Evolutionary conservation across 1,284 basidiomycete species (phyloP), one percentile per base, ranked within the genome.

Genomic region (Ceratobasidium sp.): DNA sequence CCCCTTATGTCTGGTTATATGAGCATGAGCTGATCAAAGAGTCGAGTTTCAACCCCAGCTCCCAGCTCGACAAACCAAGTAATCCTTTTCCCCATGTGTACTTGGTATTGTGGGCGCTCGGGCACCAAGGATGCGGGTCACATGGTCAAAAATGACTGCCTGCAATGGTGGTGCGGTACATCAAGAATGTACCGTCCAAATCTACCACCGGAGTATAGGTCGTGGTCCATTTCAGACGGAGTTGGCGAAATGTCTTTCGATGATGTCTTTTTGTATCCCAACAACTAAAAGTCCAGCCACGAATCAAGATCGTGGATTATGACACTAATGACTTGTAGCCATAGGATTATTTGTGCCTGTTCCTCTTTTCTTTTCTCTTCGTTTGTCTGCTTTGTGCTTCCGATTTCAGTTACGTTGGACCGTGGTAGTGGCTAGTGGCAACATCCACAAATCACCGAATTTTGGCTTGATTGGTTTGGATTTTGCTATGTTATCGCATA

Each of bases 241-340:
- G 14, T 67, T n/a, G 62, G 62, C 11, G 62, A 67, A 11, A 36
- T 67, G 41, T 67, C 62, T 8, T 67, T 67, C 42, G 62, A 67
- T n/a, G 62, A 67, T 14, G 62, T 67, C 11, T 67, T 67, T 42
- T 29, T 67, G n/a, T 56, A 67, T 19, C 49, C 21, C 39, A 54
- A 33, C 25, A 6, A 66, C 16, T 23, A 53, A 21, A 39, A 52
- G 44, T 42, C n/a, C 41, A n/a, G 42, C 29, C 41, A 36, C 44
- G 1, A 19, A 67, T 36, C 39, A 21, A 21, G 23, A 50, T 7
- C 21, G 47, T 50, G n/a, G 5, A 7, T 46, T 6, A 14, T n/a
- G 11, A 11, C 4, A 36, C 33, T 36, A 4, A 5, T 36, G 11
- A 36, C 11, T 11, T 36, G 33, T 36, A 36, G 33, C 33, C 11